These are phyloP conservation scores for Jimgerdemannia flammicorona DNA, from an alignment of 192 early-diverging fungal species.

Conservation along the genomic window DNA sequence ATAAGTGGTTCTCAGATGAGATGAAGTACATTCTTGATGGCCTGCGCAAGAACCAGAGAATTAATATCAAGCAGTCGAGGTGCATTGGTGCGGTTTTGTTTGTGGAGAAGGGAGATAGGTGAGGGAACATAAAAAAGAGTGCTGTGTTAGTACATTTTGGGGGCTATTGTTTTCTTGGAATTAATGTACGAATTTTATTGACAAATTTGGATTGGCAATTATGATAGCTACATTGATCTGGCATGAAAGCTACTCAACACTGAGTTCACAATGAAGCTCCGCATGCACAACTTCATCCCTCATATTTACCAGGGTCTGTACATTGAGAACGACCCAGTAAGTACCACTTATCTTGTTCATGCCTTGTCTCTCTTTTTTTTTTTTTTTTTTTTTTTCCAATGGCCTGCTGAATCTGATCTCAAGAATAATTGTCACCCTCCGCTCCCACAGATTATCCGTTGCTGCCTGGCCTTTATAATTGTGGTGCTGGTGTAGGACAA, in stretches of 20 bases:
- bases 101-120: not conserved
- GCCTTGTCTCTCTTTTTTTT: too few species aligned
- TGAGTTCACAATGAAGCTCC: constrained; percentile 34
- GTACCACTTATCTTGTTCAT: not conserved
- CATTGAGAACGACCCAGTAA: constrained; percentile 39
- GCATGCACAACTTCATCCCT: constrained; percentile 38
- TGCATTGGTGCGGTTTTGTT: constrained; percentile 4
- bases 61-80: constrained; percentile 44
- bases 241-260: constrained; percentile 37
- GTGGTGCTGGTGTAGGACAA: too few species aligned
- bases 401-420: too few species aligned
- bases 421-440: too few species aligned
- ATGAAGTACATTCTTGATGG: constrained; percentile 59
- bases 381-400: too few species aligned
- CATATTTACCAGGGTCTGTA: constrained; percentile 25
- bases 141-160: not conserved
- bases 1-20: constrained; percentile 53
- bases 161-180: not conserved
- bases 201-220: not conserved
- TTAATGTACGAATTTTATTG: too few species aligned
- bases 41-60: constrained; percentile 33
- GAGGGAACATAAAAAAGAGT: not conserved
- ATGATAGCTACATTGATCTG: constrained; percentile 46
- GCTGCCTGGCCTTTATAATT: too few species aligned
- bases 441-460: too few species aligned